Evolutionary conservation across 2,329 filamentous ascomycete genomes (phyloP).

Genomic region (Pezicula radicicola): DNA sequence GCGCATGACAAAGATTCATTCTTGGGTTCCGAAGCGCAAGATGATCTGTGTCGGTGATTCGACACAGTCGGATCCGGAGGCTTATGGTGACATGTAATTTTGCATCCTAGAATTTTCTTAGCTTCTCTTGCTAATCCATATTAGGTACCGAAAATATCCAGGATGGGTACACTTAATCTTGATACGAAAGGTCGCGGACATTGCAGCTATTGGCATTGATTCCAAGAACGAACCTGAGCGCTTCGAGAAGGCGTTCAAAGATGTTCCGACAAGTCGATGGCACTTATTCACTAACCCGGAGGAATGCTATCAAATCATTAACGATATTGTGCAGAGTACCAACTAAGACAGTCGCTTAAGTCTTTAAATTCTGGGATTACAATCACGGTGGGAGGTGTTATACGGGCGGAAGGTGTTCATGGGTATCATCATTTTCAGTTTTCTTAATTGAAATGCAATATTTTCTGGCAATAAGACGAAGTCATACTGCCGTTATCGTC

Average conservation of each 20-base stretch:
- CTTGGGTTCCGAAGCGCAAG: slow-evolving; percentile 74
- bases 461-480: no score
- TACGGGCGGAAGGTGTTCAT: no score
- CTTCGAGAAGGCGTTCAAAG: slow-evolving; percentile 81
- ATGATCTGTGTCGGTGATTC: slow-evolving; percentile 88
- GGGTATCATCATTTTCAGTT: no score
- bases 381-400: no score
- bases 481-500: no score
- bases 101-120: neutral
- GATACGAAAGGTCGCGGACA: slow-evolving; percentile 78
- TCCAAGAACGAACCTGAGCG: slow-evolving; percentile 71
- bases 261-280: slow-evolving; percentile 70
- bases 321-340: slow-evolving; percentile 20
- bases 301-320: slow-evolving; percentile 52
- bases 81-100: slow-evolving; percentile 75
- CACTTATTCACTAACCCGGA: slow-evolving; percentile 76
- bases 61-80: slow-evolving; percentile 87
- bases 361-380: no score
- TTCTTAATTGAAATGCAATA: no score
- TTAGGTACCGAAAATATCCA: slow-evolving; percentile 59
- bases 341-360: no score
- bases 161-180: slow-evolving; percentile 81
- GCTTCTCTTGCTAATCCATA: slow-evolving; percentile 5
- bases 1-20: slow-evolving; percentile 73
- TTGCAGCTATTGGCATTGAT: slow-evolving; percentile 65